Base-by-base conservation (phyloP, 441 rosid species). In the Daphne laureola region DNA sequence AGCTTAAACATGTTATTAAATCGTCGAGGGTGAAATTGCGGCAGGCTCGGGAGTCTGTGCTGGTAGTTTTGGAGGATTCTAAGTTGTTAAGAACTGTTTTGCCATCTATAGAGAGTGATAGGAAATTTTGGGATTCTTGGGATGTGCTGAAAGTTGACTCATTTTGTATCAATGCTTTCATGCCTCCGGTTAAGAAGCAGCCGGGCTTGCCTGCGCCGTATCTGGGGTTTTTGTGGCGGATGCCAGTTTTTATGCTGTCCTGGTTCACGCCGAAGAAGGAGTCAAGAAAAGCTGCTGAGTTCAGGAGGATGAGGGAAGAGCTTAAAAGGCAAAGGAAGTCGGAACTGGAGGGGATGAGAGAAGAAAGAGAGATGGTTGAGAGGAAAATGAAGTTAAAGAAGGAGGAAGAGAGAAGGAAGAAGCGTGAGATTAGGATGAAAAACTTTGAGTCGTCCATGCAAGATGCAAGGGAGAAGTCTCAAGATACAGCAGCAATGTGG, bases 81-180 rank as follows among this genome's bases (percentile, higher is more conserved):
- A 73, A 68, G 49, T 92, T 90, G 64, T 59, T 83, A n/a, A 83
- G 96, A 58, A 87, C 90, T 31, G 96, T 87, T 49, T 71, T 90
- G 53, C 98, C 96, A 41, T 84, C 90, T 0, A 11, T 74, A 54
- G 80, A 65, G 62, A 80, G 92, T 72, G 81, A 83, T 59, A 62
- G 59, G 65, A 80, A 75, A 78, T 90, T 90, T 65, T 90, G 98
- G 98, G 84, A 85, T 40, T 67, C 67, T 14, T 91, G 98, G 95
- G 83, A 78, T 58, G 80, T 75, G 71, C 74, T 85, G 61, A 73
- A 73, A 54, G 67, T 91, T 8, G 95, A 83, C 66, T 47, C 78
- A 43, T 52, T 69, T 4, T 87, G 90, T 66, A 88, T 91, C 17
- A 91, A 91, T 64, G 85, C 96, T 0, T 91, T 81, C 69, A 58